These are phyloP conservation scores for Xylaria acuta DNA, from an alignment of 495 filamentous ascomycete species.

Conservation along the genomic window DNA sequence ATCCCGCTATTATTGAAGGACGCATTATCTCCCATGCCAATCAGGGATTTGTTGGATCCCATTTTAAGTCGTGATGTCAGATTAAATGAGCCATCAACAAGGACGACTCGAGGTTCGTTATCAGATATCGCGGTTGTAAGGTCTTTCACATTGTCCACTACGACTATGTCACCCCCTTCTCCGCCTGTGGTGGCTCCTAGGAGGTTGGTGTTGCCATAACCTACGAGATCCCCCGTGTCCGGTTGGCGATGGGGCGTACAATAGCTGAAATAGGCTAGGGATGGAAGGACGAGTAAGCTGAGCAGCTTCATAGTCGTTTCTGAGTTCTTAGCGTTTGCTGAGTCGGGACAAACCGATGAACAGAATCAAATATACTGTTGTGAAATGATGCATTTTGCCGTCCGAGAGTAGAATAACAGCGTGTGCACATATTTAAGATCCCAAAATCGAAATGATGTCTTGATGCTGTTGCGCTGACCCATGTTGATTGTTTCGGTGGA, in stretches of 20 bases:
- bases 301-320: background rate
- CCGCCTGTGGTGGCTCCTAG: constrained; percentile 50
- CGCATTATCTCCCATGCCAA: background rate
- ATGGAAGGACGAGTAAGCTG: background rate
- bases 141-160: constrained; percentile 34
- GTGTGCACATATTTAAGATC: background rate
- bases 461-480: background rate
- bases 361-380: background rate
- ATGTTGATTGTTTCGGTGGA: background rate
- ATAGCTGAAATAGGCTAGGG: background rate
- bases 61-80: background rate
- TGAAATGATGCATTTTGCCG: background rate
- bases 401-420: background rate
- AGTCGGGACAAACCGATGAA: background rate
- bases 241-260: background rate
- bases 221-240: constrained; percentile 16
- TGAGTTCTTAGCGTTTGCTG: background rate
- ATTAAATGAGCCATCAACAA: constrained; percentile 13
- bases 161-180: constrained; percentile 36
- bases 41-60: background rate
- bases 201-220: constrained; percentile 42
- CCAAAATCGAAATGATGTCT: background rate
- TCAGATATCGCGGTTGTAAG: constrained; percentile 40
- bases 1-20: constrained; percentile 1
- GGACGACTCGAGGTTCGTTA: constrained; percentile 39